Percentiles rank a stretch among this genome's conserved stretches.
Evolutionary conservation across 1,284 basidiomycete genomes (phyloP).

Genomic region (Chiua sp.): DNA sequence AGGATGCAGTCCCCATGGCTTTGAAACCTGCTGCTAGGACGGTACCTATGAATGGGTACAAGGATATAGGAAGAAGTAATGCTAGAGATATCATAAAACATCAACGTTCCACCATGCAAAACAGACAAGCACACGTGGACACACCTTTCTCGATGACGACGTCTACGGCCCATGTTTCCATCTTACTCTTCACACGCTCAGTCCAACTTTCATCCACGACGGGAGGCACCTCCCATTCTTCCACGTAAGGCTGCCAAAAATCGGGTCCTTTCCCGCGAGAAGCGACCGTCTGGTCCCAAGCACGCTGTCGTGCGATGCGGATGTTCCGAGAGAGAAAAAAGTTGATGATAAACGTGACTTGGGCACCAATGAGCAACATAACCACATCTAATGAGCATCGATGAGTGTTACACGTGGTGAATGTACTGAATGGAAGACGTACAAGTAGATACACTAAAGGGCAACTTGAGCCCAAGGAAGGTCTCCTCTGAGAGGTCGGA

Average conservation of each 20-base stretch:
- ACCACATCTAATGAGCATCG: conserved; percentile 65
- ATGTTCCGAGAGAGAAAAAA: conserved; percentile 81
- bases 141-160: conserved; percentile 56
- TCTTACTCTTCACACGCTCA: conserved; percentile 45
- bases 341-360: conserved; percentile 72
- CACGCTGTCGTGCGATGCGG: conserved; percentile 74
- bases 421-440: conserved; percentile 22
- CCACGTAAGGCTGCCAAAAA: conserved; percentile 90
- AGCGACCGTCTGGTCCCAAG: conserved; percentile 79
- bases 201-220: conserved; percentile 38
- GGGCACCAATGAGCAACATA: conserved; percentile 71
- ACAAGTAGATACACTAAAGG: conserved; percentile 75
- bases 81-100: conserved; percentile 45
- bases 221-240: conserved; percentile 85
- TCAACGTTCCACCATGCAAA: neutral
- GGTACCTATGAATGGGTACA: conserved; percentile 76
- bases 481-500: conserved; percentile 46
- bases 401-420: neutral
- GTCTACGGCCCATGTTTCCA: conserved; percentile 54
- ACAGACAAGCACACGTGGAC: conserved; percentile 17
- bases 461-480: conserved; percentile 65
- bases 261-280: conserved; percentile 80
- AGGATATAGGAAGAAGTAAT: conserved; percentile 68
- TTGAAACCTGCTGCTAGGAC: conserved; percentile 69
- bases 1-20: conserved; percentile 69